These are phyloP conservation scores for Kuraishia borneana DNA, from an alignment of 805 yeast genomes.

Conservation along the genomic window DNA sequence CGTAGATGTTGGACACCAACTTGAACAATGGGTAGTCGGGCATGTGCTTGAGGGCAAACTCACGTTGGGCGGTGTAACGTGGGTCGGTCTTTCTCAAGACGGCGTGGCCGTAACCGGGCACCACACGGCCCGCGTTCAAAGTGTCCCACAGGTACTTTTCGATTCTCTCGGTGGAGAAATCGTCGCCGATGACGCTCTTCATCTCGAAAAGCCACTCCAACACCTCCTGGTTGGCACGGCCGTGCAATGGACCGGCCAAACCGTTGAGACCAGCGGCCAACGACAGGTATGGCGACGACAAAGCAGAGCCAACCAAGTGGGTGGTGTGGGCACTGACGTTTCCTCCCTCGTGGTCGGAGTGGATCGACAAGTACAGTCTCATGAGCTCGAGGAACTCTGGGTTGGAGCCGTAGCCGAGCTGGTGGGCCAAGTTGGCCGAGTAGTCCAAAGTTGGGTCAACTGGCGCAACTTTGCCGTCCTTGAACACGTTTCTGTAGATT, in stretches of 20 bases:
- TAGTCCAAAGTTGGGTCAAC: constrained; percentile 49
- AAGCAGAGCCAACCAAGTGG: constrained; percentile 76
- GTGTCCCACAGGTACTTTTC: constrained; percentile 74
- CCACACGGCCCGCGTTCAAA: constrained; percentile 71
- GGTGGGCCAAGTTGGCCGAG: constrained; percentile 50
- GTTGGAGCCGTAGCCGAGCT: constrained; percentile 48
- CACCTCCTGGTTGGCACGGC: constrained; percentile 83
- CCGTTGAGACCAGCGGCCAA: constrained; percentile 79
- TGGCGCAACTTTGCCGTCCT: constrained; percentile 58
- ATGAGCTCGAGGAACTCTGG: constrained; percentile 66
- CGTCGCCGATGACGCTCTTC: constrained; percentile 58
- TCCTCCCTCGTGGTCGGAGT: constrained; percentile 88
- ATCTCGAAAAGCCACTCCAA: constrained; percentile 69
- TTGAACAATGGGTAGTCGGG: constrained; percentile 74
- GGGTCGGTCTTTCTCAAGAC: constrained; percentile 85
- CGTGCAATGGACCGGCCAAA: constrained; percentile 81
- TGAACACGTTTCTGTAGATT: constrained; percentile 76
- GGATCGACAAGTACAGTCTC: constrained; percentile 74
- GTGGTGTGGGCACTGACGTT: constrained; percentile 83
- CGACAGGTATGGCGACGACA: constrained; percentile 68
- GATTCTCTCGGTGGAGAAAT: constrained; percentile 54
- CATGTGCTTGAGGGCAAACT: constrained; percentile 64
- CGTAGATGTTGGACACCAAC: constrained; percentile 66
- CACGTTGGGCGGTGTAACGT: constrained; percentile 78
- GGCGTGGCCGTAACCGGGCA: constrained; percentile 87